Evolutionary conservation across 192 early-diverging fungal genomes (phyloP).

Genomic region (Geosiphon pyriformis): DNA sequence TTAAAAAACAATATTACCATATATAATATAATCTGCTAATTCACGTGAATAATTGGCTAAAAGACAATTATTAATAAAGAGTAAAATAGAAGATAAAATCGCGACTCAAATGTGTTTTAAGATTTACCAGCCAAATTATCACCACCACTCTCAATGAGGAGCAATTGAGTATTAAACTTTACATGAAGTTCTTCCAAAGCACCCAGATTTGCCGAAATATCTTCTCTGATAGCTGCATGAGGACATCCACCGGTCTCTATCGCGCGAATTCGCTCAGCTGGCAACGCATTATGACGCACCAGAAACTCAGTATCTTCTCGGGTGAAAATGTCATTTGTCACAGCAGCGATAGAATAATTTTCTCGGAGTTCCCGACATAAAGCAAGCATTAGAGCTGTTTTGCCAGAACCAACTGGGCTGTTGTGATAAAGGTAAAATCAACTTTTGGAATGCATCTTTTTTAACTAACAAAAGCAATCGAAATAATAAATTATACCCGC

Average conservation of each 20-base stretch:
- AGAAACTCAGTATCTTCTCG: conserved; percentile 96
- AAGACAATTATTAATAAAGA: not conserved
- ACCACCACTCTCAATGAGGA: conserved; percentile 91
- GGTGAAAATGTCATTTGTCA: conserved; percentile 98
- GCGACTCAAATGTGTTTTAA: no score
- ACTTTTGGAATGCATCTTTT: conserved; percentile 8
- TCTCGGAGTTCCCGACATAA: conserved; percentile 81
- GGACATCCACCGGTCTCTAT: conserved; percentile 98
- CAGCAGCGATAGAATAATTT: conserved; percentile 77
- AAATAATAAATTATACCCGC: conserved; percentile 52
- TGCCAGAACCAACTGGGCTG: conserved; percentile 91
- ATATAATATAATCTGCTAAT: conserved; percentile 91
- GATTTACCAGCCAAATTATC: conserved; percentile 78
- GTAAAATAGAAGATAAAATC: no score
- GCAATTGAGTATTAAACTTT: conserved; percentile 75
- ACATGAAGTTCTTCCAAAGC: conserved; percentile 84
- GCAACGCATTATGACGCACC: conserved; percentile 80
- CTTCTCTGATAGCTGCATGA: conserved; percentile 92
- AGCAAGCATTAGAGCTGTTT: conserved; percentile 88
- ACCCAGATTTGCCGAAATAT: conserved; percentile 91
- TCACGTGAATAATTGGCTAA: conserved; percentile 70
- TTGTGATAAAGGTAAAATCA: not conserved
- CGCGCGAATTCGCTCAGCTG: conserved; percentile 80
- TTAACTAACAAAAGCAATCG: conserved; percentile 1
- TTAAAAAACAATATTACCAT: conserved; percentile 34